Base-by-base conservation (phyloP, 306 rosid species). In the Begonia peltatifolia region DNA sequence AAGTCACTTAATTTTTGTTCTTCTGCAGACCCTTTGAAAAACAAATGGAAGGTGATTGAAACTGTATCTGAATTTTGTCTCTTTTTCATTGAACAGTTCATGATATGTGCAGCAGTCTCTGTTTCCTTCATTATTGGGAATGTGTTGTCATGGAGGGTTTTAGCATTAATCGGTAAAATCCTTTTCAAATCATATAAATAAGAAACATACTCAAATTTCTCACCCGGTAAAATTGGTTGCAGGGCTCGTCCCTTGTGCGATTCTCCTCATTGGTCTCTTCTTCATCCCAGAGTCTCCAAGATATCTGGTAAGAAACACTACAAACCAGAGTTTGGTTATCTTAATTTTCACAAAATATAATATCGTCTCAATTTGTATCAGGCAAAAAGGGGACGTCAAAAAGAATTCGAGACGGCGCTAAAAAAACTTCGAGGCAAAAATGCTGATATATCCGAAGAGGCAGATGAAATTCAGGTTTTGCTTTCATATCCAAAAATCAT, bases 201-300 rank as follows among this genome's bases (percentile, higher is more conserved):
- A 44, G 48, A 44, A 44, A 10, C 12, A 3, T 44, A 3, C 48
- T 44, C 14, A 10, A 10, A 44, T 44, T 42, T 9, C 46, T 42
- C 12, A 2, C 46, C 12, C 46, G 42, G 47, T 61, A 13, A 54
- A 18, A 69, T 63, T 3, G 58, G 48, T 73, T 70, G 76, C 77
- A 90, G 95, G 80, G 20, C 87, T 90, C 20, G 22, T 76, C 72
- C 97, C 95, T 17, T 74, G 83, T 44, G 87, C 79, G 38, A 59
- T 90, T 41, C 68, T 84, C 68, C 70, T 76, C 64, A 63, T 83
- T 22, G 97, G 97, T 71, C 92, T 85, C 62, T 65, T 85, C 69
- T 68, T 85, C 70, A 78, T 90, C 66, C 97, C 94, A 0, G 97
- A 90, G 75, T 90, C 97, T 72, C 97, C 97, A 23, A 80, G 97